These are phyloP conservation scores for Fusarium fracticaudum DNA, from an alignment of 2,329 filamentous ascomycete species.

Conservation along the genomic window DNA sequence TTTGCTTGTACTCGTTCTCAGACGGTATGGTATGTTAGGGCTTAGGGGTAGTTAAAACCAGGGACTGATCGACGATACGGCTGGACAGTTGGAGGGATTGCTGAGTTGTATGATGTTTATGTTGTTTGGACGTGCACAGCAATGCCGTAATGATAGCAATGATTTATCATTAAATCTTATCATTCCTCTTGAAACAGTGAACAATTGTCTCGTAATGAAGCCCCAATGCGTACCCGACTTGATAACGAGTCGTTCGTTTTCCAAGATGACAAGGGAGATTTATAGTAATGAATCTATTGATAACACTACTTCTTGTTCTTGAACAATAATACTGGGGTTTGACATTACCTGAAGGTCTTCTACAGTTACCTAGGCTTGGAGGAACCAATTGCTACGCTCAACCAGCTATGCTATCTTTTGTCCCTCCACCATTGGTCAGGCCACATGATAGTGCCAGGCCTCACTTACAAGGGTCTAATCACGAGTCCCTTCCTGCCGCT, in stretches of 20 bases:
- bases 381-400: not conserved
- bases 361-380: not conserved
- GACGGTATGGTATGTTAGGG: constrained; percentile 20
- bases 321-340: not conserved
- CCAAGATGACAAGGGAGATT: not conserved
- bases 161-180: constrained; percentile 27
- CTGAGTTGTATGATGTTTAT: constrained; percentile 32
- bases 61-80: constrained; percentile 15
- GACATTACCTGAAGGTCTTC: not conserved
- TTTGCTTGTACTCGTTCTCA: constrained; percentile 25
- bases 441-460: constrained; percentile 28
- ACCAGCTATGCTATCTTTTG: not conserved
- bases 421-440: constrained; percentile 9
- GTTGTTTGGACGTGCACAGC: constrained; percentile 41
- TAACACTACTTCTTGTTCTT: no score
- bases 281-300: not conserved
- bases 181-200: not conserved
- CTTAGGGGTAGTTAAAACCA: constrained; percentile 18
- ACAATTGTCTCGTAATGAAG: not conserved
- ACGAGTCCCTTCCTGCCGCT: constrained; percentile 20
- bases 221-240: not conserved
- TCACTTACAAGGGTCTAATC: constrained; percentile 35
- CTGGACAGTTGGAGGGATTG: constrained; percentile 15
- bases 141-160: constrained; percentile 47
- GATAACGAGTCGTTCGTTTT: no score